Conservation (phyloP, 1,284 basidiomycete species). For the Entoloma clypeatum region DNA sequence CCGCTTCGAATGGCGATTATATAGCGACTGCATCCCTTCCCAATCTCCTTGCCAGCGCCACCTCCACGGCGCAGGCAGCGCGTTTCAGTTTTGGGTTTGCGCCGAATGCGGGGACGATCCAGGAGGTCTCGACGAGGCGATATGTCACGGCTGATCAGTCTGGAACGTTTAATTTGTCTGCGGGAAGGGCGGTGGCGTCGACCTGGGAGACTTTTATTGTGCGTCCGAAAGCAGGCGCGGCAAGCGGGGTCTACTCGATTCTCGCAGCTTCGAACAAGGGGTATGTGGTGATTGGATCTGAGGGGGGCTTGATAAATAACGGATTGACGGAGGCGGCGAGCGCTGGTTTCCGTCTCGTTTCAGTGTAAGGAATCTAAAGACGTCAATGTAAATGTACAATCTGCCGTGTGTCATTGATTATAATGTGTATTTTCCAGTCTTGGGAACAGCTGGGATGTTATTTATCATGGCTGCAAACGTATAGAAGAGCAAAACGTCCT, state of each 20-base stretch:
- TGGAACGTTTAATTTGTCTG: constrained; percentile 24
- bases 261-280: constrained; percentile 27
- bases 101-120: constrained; percentile 30
- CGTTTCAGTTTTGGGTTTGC: constrained; percentile 26
- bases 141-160: constrained; percentile 32
- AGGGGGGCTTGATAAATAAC: constrained; percentile 24
- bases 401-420: constrained; percentile 4
- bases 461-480: too few relatives aligned
- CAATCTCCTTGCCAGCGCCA: constrained; percentile 24
- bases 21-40: constrained; percentile 22
- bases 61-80: constrained; percentile 20
- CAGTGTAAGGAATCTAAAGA: too few relatives aligned
- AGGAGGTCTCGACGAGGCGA: constrained; percentile 20
- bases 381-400: constrained; percentile 11
- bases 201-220: constrained; percentile 31
- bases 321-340: constrained; percentile 22
- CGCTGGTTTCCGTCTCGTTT: constrained; percentile 21
- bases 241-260: constrained; percentile 24
- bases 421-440: constrained; percentile 3
- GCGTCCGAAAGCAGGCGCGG: constrained; percentile 27
- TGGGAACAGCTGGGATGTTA: too few relatives aligned
- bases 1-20: constrained; percentile 21
- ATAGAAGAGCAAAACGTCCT: too few relatives aligned
- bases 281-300: constrained; percentile 22
- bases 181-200: constrained; percentile 26